Conservation (phyloP, 805 yeast genomes). For the Komagataella pseudopastoris region DNA sequence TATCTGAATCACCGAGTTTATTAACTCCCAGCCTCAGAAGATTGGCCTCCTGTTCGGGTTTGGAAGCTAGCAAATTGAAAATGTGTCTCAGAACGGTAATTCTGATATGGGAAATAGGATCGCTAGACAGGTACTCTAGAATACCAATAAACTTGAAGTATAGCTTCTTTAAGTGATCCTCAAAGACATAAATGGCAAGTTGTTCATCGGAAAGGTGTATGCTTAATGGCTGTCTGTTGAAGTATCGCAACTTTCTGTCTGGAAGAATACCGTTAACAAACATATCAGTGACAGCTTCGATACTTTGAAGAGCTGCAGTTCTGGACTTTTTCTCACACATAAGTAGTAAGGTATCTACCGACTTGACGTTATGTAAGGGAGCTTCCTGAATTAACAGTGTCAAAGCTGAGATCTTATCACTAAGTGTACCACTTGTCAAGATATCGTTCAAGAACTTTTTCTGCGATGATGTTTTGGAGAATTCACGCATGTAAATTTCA, state of each 20-base stretch:
- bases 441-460: constrained; percentile 81
- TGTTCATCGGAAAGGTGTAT: constrained; percentile 34
- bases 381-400: constrained; percentile 91
- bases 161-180: constrained; percentile 70
- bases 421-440: constrained; percentile 82
- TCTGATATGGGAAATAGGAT: constrained; percentile 81
- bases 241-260: constrained; percentile 67
- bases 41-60: constrained; percentile 96
- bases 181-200: constrained; percentile 70
- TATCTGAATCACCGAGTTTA: constrained; percentile 86
- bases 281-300: constrained; percentile 83
- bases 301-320: constrained; percentile 83
- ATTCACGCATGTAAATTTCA: constrained; percentile 54
- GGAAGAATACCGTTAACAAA: constrained; percentile 75
- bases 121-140: constrained; percentile 76
- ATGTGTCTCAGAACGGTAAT: constrained; percentile 63
- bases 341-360: constrained; percentile 62
- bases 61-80: constrained; percentile 65
- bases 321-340: constrained; percentile 87
- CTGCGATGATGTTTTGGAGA: constrained; percentile 66
- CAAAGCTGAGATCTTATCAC: constrained; percentile 89
- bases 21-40: constrained; percentile 80
- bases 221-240: constrained; percentile 60
- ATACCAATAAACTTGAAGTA: constrained; percentile 67
- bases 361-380: constrained; percentile 78